Conservation (phyloP, 2,329 filamentous ascomycete species). For the Fusarium sp. region DNA sequence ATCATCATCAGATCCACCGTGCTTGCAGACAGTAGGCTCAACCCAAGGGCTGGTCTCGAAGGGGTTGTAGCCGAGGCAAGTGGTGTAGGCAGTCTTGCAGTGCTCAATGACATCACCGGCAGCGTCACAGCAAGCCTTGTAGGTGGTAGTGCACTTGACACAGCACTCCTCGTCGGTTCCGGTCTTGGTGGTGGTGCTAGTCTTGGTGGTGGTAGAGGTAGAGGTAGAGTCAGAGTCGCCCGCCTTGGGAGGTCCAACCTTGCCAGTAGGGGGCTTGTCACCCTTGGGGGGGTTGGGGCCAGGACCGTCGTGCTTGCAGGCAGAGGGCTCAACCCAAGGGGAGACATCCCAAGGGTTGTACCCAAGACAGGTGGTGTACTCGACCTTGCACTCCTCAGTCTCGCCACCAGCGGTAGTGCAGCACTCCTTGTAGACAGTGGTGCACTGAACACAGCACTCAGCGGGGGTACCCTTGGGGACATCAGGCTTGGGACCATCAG, state of each 20-base stretch:
- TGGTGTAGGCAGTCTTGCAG: constrained; percentile 33
- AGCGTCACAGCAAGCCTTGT: constrained; percentile 35
- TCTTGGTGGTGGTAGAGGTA: not conserved
- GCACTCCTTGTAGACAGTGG: constrained; percentile 33
- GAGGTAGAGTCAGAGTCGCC: not conserved
- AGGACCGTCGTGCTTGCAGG: constrained; percentile 27
- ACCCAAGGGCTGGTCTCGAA: constrained; percentile 23
- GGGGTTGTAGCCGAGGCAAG: constrained; percentile 38
- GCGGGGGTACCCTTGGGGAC: not conserved
- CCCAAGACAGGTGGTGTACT: constrained; percentile 30
- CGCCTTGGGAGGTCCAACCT: not conserved
- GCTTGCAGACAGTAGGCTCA: constrained; percentile 39
- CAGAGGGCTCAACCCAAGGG: constrained; percentile 26
- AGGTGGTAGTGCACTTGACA: constrained; percentile 25
- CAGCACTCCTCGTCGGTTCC: constrained; percentile 21
- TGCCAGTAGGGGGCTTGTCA: not conserved
- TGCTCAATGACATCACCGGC: constrained; percentile 27
- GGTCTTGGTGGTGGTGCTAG: not conserved
- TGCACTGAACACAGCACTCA: constrained; percentile 23
- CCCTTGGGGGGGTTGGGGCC: not conserved
- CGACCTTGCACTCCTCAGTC: constrained; percentile 21
- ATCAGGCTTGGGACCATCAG: too few species aligned
- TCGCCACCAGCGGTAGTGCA: constrained; percentile 9
- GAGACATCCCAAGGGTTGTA: constrained; percentile 26
- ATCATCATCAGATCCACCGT: constrained; percentile 28